phyloP scores from a whole-genome alignment of 352 stramenopile genomes.

The Pythium coloratum region DNA sequence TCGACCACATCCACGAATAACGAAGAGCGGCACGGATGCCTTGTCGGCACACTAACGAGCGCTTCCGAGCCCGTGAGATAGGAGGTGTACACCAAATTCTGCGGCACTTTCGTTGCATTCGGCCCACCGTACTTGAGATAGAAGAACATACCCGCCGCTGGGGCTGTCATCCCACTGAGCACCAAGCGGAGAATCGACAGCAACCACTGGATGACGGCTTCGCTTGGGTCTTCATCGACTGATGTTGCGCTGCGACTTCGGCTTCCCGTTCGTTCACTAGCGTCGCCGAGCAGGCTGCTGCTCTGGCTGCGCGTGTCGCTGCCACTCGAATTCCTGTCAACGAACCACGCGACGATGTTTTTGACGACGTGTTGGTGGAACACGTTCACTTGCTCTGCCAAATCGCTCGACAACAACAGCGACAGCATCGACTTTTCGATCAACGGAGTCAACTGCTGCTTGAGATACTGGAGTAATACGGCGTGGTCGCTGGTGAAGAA shows the following conservation, averaged over 20 bases:
- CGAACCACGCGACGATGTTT: conserved; percentile 68
- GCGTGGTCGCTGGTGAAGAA: conserved; percentile 44
- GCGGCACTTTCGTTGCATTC: conserved; percentile 53
- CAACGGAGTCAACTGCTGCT: conserved; percentile 58
- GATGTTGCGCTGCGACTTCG: background rate
- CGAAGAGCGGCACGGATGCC: conserved; percentile 73
- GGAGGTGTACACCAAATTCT: conserved; percentile 71
- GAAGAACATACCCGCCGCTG: conserved; percentile 75
- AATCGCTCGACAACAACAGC: conserved; percentile 64
- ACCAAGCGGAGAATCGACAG: conserved; percentile 77
- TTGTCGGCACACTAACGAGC: conserved; percentile 50
- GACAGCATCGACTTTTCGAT: conserved; percentile 77
- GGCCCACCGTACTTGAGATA: conserved; percentile 81
- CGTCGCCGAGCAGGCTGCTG: background rate
- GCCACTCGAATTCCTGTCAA: conserved; percentile 16
- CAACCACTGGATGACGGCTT: conserved; percentile 36
- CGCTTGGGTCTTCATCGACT: conserved; percentile 4
- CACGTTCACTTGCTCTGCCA: conserved; percentile 71
- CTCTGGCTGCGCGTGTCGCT: background rate
- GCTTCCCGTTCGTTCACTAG: background rate
- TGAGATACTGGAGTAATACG: conserved; percentile 40
- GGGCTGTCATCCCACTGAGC: conserved; percentile 55
- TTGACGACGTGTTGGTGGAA: conserved; percentile 84
- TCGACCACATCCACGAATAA: conserved; percentile 87
- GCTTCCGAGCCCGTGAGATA: conserved; percentile 68